A percentile compares a stretch with the other conserved stretches of the same genome.
Conservation (phyloP, 2,329 filamentous ascomycete genomes). For the Hawksworthiomyces lignivorus region DNA sequence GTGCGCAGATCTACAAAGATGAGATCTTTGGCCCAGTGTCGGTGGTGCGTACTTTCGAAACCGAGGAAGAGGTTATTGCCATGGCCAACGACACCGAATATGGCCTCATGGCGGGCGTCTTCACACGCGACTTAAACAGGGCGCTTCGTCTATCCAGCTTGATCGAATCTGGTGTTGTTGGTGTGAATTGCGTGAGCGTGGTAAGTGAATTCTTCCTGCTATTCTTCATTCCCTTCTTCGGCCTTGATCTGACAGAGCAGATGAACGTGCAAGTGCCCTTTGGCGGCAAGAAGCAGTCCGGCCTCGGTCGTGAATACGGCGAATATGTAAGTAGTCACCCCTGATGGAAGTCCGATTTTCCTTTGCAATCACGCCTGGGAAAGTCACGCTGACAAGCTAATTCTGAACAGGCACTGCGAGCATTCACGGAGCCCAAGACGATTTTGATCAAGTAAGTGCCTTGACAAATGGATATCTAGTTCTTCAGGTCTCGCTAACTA, state of each 20-base stretch:
- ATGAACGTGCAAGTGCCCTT: slow-evolving; percentile 21
- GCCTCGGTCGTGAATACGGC: slow-evolving; percentile 26
- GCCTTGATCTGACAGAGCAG: no score
- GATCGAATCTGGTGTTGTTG: slow-evolving; percentile 46
- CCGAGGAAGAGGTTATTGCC: slow-evolving; percentile 40
- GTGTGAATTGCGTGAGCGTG: slow-evolving; percentile 37
- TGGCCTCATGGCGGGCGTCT: slow-evolving; percentile 42
- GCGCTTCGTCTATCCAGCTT: slow-evolving; percentile 28
- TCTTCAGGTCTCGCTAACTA: no score
- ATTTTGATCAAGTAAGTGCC: slow-evolving; percentile 4
- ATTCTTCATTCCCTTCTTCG: no score
- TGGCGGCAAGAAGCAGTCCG: slow-evolving; percentile 31
- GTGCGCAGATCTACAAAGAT: slow-evolving; percentile 34
- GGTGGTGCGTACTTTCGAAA: slow-evolving; percentile 40
- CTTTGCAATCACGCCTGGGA: no score
- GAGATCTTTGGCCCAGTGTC: slow-evolving; percentile 48
- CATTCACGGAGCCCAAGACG: neutral
- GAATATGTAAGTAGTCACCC: slow-evolving; percentile 2
- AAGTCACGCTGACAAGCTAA: no score
- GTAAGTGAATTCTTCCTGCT: slow-evolving; percentile 12
- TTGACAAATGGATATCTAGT: no score
- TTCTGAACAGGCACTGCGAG: neutral
- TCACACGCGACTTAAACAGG: slow-evolving; percentile 38
- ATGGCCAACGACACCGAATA: slow-evolving; percentile 44
- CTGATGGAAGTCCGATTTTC: no score